Evolutionary conservation across 1,139 yeast species (phyloP), one percentile per base, ranked within the genome.

Genomic region (Yamadazyma dushanensis): DNA sequence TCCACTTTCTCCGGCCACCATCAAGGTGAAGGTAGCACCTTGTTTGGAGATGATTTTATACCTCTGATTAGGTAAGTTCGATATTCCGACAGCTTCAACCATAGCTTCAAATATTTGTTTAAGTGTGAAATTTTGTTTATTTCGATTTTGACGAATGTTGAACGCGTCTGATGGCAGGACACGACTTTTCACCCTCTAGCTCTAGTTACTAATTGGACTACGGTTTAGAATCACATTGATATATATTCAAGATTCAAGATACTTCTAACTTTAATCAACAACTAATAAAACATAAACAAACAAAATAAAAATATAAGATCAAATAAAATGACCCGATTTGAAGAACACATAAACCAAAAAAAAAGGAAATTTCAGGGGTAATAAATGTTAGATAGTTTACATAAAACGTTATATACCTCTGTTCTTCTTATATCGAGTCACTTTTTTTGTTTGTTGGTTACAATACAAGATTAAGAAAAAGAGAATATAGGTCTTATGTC

Each of bases 1-100:
- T 5, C 97, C 97, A 39, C 92, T 82, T 63, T 90, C 97, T 52
- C 98, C 98, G 31, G 95, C 94, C 29, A 92, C 83, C 97, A 92
- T 88, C 47, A 92, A 53, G 35, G 97, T 92, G 70, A 90, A 86
- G 16, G 84, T 77, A 40, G 95, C 90, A 29, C 97, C 98, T 47
- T 82, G 76, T 51, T 86, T 84, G 47, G 95, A 84, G 38, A 90
- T 89, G 50, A 88, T 83, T 61, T 88, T 90, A 68, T 87, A 88
- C 83, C 94, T 77, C 70, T 92, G 98, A 58, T 89, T 89, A 39
- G 98, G 97, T 53, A 92, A 75, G 53, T 87, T 85, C 38, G 95
- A 79, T 51, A 90, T 81, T 45, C 98, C 98, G 48, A 90, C 76
- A 37, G 80, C 73, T 59, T 76, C 83, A 40, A 66, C 70, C 70